phyloP scores from a whole-genome alignment of 2,329 filamentous ascomycete species.

The Knufia fluminis region DNA sequence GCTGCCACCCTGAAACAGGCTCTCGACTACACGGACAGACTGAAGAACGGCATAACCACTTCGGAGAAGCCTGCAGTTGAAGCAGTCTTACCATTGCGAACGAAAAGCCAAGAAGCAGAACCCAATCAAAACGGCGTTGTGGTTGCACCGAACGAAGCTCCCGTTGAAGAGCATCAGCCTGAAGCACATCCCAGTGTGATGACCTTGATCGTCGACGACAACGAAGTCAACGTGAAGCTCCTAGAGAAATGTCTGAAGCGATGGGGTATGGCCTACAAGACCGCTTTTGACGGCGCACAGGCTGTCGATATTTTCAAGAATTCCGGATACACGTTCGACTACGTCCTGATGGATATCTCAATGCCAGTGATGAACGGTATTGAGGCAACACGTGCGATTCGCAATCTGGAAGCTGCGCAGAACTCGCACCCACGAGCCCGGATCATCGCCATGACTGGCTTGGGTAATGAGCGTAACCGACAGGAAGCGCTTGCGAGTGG shows the following conservation, averaged over 20 bases:
- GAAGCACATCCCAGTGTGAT: neutral
- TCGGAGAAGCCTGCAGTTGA: conserved; percentile 9
- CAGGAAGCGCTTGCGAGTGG: conserved; percentile 34
- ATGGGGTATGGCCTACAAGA: conserved; percentile 28
- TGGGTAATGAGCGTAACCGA: conserved; percentile 35
- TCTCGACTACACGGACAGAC: conserved; percentile 7
- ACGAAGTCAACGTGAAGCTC: conserved; percentile 34
- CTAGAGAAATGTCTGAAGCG: conserved; percentile 30
- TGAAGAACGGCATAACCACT: conserved; percentile 19
- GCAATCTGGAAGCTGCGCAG: conserved; percentile 24
- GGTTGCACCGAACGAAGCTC: neutral
- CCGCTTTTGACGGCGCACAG: conserved; percentile 32
- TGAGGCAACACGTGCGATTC: conserved; percentile 36
- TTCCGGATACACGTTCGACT: conserved; percentile 26
- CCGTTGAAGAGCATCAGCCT: neutral
- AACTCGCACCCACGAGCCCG: conserved; percentile 19
- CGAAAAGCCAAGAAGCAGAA: neutral
- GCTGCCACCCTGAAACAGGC: conserved; percentile 13
- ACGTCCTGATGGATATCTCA: conserved; percentile 40
- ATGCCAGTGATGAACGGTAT: conserved; percentile 42
- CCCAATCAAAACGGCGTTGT: too few species aligned
- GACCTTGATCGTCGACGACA: conserved; percentile 35
- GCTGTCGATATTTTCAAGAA: conserved; percentile 31
- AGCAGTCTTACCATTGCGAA: neutral
- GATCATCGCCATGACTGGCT: conserved; percentile 24